These are phyloP conservation scores for Gliomastix tumulicola DNA, from an alignment of 2,329 filamentous ascomycete genomes.

Conservation along the genomic window DNA sequence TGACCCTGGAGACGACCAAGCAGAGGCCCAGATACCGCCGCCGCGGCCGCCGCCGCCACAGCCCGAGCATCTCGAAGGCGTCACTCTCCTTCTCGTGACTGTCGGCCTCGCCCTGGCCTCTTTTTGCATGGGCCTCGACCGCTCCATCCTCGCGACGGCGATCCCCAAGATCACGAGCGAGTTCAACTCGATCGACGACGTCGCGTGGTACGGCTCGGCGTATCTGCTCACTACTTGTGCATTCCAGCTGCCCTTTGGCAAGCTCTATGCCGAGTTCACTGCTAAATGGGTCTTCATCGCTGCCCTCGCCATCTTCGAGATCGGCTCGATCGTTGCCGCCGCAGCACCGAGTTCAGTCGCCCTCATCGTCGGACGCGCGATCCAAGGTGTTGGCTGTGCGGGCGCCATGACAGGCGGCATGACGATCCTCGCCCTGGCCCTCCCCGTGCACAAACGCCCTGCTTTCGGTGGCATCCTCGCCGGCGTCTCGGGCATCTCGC, in stretches of 20 bases:
- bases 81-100: not conserved
- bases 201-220: slow-evolving; percentile 57
- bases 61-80: not conserved
- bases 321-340: slow-evolving; percentile 6
- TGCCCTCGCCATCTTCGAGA: slow-evolving; percentile 7
- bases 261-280: slow-evolving; percentile 47
- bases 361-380: slow-evolving; percentile 10
- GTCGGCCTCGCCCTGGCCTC: not conserved
- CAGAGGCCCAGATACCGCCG: too few relatives aligned
- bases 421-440: slow-evolving; percentile 3
- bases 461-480: slow-evolving; percentile 27
- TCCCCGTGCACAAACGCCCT: slow-evolving; percentile 14
- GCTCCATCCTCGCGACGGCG: slow-evolving; percentile 50
- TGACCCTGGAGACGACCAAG: too few relatives aligned
- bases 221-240: slow-evolving; percentile 24
- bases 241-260: slow-evolving; percentile 41
- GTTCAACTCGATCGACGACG: slow-evolving; percentile 50
- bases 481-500: slow-evolving; percentile 29
- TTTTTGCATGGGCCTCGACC: slow-evolving; percentile 17
- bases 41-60: too few relatives aligned
- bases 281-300: slow-evolving; percentile 12
- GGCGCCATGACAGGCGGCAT: slow-evolving; percentile 7
- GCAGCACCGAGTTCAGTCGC: slow-evolving; percentile 7
- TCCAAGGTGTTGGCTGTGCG: slow-evolving; percentile 7
- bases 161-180: slow-evolving; percentile 18